These are phyloP conservation scores for Arachis monticola DNA, from an alignment of 331 rosid species.

Conservation along the genomic window DNA sequence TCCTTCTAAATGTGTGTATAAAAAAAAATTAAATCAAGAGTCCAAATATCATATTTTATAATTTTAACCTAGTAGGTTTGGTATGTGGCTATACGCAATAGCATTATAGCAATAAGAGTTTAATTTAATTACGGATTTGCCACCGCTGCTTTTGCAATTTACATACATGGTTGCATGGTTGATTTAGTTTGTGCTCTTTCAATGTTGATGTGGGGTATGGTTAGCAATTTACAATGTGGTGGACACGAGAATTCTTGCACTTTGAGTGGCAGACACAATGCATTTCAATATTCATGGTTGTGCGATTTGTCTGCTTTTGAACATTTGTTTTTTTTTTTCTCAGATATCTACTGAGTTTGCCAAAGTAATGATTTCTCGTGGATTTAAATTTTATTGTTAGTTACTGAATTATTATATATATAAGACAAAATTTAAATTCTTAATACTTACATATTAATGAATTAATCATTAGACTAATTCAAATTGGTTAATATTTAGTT, in stretches of 20 bases:
- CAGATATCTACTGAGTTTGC: no score
- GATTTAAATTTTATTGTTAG: no score
- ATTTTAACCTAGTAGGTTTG: no score
- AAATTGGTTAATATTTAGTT: neutral
- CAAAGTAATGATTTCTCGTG: no score
- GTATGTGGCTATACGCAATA: neutral
- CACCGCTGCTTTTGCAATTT: slow-evolving; percentile 24
- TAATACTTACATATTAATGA: no score
- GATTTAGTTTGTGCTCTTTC: slow-evolving; percentile 42
- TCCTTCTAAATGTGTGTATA: no score
- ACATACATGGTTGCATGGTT: slow-evolving; percentile 28
- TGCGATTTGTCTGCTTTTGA: slow-evolving; percentile 34
- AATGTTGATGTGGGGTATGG: slow-evolving; percentile 54
- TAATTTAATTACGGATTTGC: slow-evolving; percentile 50
- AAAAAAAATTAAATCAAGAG: no score
- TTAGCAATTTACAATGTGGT: slow-evolving; percentile 45
- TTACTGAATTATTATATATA: no score
- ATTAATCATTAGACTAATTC: no score
- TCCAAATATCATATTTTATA: no score
- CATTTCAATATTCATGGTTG: slow-evolving; percentile 43
- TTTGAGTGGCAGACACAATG: slow-evolving; percentile 68
- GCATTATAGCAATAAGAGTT: slow-evolving; percentile 30
- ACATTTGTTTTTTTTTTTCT: neutral
- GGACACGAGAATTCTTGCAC: slow-evolving; percentile 49
- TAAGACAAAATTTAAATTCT: no score